Conservation (phyloP, 2,329 filamentous ascomycete genomes). For the Alternaria rosae region DNA sequence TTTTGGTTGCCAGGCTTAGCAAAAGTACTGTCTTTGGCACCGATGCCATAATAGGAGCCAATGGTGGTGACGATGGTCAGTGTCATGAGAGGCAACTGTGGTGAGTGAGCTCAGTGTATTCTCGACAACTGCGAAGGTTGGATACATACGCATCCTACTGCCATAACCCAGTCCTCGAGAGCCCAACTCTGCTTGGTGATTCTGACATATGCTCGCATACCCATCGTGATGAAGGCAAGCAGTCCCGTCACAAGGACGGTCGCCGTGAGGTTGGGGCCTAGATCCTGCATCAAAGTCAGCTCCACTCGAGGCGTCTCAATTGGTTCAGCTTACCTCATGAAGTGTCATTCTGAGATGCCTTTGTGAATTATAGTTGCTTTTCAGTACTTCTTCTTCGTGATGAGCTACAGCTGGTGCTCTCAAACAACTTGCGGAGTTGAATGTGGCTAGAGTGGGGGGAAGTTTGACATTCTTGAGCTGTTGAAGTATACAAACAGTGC, state of each 20-base stretch:
- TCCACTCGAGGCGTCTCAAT: background rate
- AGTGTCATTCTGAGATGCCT: constrained; percentile 4
- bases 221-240: constrained; percentile 24
- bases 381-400: background rate
- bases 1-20: constrained; percentile 18
- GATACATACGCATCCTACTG: constrained; percentile 4
- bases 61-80: constrained; percentile 34
- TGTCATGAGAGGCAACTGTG: background rate
- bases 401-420: background rate
- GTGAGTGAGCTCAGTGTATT: background rate
- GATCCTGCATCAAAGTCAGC: constrained; percentile 11
- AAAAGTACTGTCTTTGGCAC: constrained; percentile 35
- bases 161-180: constrained; percentile 43
- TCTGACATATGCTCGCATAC: constrained; percentile 27
- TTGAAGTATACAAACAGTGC: background rate
- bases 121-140: background rate
- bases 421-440: background rate
- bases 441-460: background rate
- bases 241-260: constrained; percentile 23
- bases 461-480: background rate
- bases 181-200: constrained; percentile 32
- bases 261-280: constrained; percentile 27
- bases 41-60: constrained; percentile 43
- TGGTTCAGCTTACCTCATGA: constrained; percentile 10
- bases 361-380: background rate